A percentile compares a stretch with the other conserved stretches of the same genome.
Conservation (phyloP, 441 rosid genomes). For the Eutrema salsugineum region DNA sequence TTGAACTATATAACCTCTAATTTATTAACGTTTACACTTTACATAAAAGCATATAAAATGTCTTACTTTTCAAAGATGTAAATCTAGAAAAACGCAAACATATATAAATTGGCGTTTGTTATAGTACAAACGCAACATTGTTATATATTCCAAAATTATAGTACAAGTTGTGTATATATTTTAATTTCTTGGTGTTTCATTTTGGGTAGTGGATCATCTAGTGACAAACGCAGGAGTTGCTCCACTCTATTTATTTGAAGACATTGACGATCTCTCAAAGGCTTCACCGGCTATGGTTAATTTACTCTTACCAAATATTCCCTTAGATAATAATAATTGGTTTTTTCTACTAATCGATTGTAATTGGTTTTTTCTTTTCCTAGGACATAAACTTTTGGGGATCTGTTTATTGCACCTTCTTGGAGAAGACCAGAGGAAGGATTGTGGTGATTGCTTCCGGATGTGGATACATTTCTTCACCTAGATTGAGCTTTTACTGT, state of each 20-base stretch:
- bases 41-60: too few relatives aligned
- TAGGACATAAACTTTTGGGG: conserved; percentile 52
- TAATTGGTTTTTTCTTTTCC: neutral
- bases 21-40: too few relatives aligned
- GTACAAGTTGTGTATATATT: neutral
- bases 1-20: too few relatives aligned
- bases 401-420: conserved; percentile 35
- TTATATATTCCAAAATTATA: neutral
- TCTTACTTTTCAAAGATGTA: too few relatives aligned
- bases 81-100: too few relatives aligned
- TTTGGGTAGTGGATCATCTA: conserved; percentile 47
- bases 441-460: conserved; percentile 40
- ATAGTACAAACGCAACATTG: too few relatives aligned
- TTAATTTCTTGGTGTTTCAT: neutral
- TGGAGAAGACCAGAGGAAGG: conserved; percentile 38
- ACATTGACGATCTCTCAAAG: conserved; percentile 33
- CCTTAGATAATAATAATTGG: neutral
- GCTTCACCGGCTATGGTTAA: conserved; percentile 34
- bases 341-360: neutral
- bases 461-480: conserved; percentile 33
- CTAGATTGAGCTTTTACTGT: conserved; percentile 36
- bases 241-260: conserved; percentile 31
- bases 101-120: too few relatives aligned
- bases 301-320: neutral
- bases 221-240: conserved; percentile 44